Percentiles rank a stretch among this genome's conserved stretches.
Conservation (phyloP, 257 asterid species). For the Plectranthus barbatus region DNA sequence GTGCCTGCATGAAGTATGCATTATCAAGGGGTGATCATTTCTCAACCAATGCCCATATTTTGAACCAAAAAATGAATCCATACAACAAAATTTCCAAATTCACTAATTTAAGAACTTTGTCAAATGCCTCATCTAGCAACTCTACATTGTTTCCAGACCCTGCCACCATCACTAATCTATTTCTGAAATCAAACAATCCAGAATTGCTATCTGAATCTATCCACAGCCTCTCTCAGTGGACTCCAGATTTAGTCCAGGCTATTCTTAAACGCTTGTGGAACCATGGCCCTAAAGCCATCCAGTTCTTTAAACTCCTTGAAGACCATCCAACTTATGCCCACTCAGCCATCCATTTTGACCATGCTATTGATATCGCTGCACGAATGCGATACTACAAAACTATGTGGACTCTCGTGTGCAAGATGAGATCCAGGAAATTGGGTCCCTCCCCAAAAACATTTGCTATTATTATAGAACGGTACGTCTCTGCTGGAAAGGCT, state of each 20-base stretch:
- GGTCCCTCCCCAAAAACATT: conserved; percentile 81
- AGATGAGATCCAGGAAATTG: conserved; percentile 49
- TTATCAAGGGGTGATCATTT: neutral
- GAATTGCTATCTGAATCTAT: conserved; percentile 31
- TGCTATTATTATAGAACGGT: conserved; percentile 71
- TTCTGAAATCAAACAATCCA: conserved; percentile 39
- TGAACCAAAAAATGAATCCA: conserved; percentile 13
- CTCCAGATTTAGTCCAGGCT: conserved; percentile 50
- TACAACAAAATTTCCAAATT: conserved; percentile 6
- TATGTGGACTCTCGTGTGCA: conserved; percentile 53
- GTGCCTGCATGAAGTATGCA: neutral
- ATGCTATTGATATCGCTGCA: conserved; percentile 74
- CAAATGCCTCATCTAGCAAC: conserved; percentile 17
- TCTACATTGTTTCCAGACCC: conserved; percentile 29
- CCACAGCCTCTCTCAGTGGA: conserved; percentile 39
- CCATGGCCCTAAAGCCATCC: conserved; percentile 93
- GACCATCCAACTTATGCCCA: conserved; percentile 53
- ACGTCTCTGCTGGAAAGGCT: conserved; percentile 72
- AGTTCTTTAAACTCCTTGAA: conserved; percentile 61
- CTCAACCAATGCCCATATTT: neutral
- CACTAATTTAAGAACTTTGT: conserved; percentile 6
- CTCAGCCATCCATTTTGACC: conserved; percentile 55
- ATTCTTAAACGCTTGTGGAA: conserved; percentile 89
- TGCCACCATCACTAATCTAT: conserved; percentile 29
- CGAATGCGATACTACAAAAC: conserved; percentile 65